Base-by-base conservation (phyloP, 371 early-diverging fungal species). In the Conidiobolus incongruus region DNA sequence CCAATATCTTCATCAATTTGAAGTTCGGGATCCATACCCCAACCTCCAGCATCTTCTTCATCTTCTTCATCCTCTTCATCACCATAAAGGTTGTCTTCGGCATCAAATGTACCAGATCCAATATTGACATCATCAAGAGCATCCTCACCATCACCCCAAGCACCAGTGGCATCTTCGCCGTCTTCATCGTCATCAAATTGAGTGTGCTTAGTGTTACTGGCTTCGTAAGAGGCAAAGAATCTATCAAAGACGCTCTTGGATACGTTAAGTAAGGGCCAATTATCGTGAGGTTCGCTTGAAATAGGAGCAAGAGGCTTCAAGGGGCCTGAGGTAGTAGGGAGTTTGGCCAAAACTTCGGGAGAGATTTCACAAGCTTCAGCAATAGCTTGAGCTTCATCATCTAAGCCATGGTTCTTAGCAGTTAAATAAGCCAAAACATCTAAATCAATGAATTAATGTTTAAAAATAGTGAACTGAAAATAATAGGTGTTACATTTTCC, bases 351-450 rank as follows among this genome's bases (percentile, higher is more conserved):
- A 4, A 72, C 72, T 4, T 65, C 71, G 10, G 70, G 65, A 0
- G 77, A 63, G 35, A 73, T 53, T 3, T 72, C 78, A 17, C 81
- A 69, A 13, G 65, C 68, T 8, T 58, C 71, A 43, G 85, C 59
- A 48, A 92, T 89, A 11, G 68, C 56, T 31, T 75, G 72, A 12
- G 90, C 92, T 48, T 81, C 70, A 15, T 81, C 88, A 0, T 53
- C 61, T 22, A 92, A 61, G 1, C 93, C 93, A 47, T 87, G 75
- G 6, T 81, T 69, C 56, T 81, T 78, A 33, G 93, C 90, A 8
- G 90, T 74, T 51, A 90, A 52, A 46, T 92, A 95, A 2, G 96
- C 96, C 38, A 95, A 66, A 26, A 80, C 75, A 3, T 64, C 72
- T 80, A 51, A 7, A 22, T 20, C 1, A 23, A 16, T 22, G 24